Base-by-base conservation (phyloP, 805 yeast species). In the Teunomyces funiuensis region DNA sequence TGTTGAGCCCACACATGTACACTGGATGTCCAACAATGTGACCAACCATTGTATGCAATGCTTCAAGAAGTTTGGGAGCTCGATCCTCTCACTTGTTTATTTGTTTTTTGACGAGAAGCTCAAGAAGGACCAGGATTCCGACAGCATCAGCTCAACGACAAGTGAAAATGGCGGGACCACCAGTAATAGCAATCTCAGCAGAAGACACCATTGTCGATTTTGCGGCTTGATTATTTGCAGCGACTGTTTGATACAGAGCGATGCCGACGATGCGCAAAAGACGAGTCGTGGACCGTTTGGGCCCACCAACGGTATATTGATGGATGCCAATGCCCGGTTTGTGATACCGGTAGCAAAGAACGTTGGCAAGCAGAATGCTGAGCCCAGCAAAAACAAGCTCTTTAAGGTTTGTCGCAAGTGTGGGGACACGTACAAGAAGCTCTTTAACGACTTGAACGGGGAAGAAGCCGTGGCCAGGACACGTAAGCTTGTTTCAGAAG, bases 151-250 rank as follows among this genome's bases (percentile, higher is more conserved):
- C 14, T 20, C 25, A 4, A 13, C 28, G 20, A 19, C 33, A 15
- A 19, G 20, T 4, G 31, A 20, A 14, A 25, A 2, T 27, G 20
- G 13, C 33, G 19, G 28, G 6, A 6, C 22, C 15, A 36, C 18
- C 28, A 11, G 10, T 6, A 10, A 4, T 20, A 20, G 15, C 26
- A 28, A 16, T 14, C 31, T 8, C 28, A 31, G 37, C 17, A 25
- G 46, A 16, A 62, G 72, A 40, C 81, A 76, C 52, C 81, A 76
- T 51, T 76, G 81, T 49, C 49, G 81, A 13, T 75, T 69, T 44
- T 76, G 81, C 54, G 81, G 81, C 2, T 61, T 61, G 23, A 69
- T 74, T 8, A 72, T 66, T 39, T 76, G 81, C 47, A 57, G 30
- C 27, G 47, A 39, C 27, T 49, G 52, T 20, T 41, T 49, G 39